Conservation (phyloP, 2,329 filamentous ascomycete species). For the Fusarium virguliforme region DNA sequence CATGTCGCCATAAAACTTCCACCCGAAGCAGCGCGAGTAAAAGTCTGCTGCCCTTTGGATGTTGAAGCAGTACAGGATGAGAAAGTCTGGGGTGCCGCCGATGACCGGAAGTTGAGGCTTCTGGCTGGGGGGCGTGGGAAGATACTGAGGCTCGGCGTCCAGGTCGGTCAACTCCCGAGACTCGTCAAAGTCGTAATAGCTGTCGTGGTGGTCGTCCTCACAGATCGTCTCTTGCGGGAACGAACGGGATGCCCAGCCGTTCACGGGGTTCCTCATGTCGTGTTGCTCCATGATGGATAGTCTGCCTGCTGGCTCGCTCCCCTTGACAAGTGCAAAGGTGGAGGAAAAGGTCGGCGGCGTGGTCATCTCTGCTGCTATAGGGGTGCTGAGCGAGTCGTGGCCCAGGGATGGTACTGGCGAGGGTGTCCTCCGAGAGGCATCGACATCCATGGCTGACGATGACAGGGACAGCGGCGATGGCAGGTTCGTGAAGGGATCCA, state of each 20-base stretch:
- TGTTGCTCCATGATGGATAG: constrained; percentile 23
- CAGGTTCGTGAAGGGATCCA: constrained; percentile 38
- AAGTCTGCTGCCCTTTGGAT: constrained; percentile 44
- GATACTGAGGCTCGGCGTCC: constrained; percentile 7
- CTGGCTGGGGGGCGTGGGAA: constrained; percentile 3
- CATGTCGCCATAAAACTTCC: constrained; percentile 46
- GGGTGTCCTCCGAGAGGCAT: constrained; percentile 37
- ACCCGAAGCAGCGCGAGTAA: constrained; percentile 48
- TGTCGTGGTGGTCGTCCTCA: background rate
- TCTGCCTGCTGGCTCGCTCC: constrained; percentile 1
- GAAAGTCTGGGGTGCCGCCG: constrained; percentile 44
- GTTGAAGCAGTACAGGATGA: constrained; percentile 47
- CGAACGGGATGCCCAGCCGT: constrained; percentile 28
- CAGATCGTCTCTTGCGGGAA: constrained; percentile 31
- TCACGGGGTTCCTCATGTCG: constrained; percentile 13
- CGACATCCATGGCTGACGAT: constrained; percentile 41
- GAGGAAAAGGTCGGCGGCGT: constrained; percentile 41
- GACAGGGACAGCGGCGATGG: constrained; percentile 33
- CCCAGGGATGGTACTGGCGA: constrained; percentile 41
- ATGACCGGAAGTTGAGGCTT: constrained; percentile 24
- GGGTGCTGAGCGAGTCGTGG: constrained; percentile 40
- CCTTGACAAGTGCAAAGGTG: constrained; percentile 26
- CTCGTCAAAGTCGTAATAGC: background rate
- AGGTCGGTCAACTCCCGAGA: constrained; percentile 1
- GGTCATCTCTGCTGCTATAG: constrained; percentile 36